Percentiles rank a stretch among this genome's conserved stretches.
Conservation (phyloP, 1,139 yeast genomes). For the Sugiyamaella grinbergsii region DNA sequence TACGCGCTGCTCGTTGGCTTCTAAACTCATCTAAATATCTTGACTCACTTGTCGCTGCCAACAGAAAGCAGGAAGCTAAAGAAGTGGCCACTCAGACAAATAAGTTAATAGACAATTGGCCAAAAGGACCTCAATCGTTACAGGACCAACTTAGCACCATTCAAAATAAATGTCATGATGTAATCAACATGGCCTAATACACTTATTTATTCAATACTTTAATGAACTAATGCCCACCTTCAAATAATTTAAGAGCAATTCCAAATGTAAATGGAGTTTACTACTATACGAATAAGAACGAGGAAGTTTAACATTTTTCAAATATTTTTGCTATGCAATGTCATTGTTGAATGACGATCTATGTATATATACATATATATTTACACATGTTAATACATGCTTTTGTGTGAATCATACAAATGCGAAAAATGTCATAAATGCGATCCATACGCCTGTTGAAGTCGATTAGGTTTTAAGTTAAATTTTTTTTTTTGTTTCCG, state of each 20-base stretch:
- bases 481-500: constrained; percentile 8
- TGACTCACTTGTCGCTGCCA: constrained; percentile 22
- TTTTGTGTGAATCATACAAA: constrained; percentile 20
- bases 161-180: constrained; percentile 7
- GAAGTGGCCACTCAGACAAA: constrained; percentile 27
- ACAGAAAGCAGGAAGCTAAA: constrained; percentile 26
- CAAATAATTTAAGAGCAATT: too few species aligned
- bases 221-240: too few species aligned
- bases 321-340: constrained; percentile 14
- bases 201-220: too few species aligned
- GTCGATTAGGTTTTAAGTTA: constrained; percentile 17
- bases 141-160: constrained; percentile 11
- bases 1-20: constrained; percentile 18
- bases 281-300: neutral
- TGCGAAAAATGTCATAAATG: constrained; percentile 20
- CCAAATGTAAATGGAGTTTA: too few species aligned
- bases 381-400: constrained; percentile 16
- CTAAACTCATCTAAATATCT: constrained; percentile 14
- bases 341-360: constrained; percentile 23
- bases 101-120: constrained; percentile 25
- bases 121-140: neutral
- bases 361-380: constrained; percentile 10
- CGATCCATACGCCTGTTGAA: constrained; percentile 24
- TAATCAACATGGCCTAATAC: too few species aligned
- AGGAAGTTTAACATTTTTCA: neutral